Evolutionary conservation across 2,329 filamentous ascomycete species (phyloP), one percentile per base, ranked within the genome.

Genomic region (Leptographium wingfieldii): DNA sequence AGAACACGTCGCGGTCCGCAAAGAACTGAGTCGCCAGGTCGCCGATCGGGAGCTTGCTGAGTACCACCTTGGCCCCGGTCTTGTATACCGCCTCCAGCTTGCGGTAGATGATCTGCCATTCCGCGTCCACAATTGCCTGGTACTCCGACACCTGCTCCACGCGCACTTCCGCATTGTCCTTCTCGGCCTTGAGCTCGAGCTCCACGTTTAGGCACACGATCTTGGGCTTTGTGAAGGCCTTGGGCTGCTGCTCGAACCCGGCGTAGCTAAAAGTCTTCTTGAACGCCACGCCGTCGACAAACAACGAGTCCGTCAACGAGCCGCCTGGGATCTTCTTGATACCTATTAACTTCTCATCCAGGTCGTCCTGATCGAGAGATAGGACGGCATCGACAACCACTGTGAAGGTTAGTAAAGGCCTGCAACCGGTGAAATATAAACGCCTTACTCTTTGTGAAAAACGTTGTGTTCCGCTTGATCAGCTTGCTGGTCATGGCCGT

Each of bases 201-300:
- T 99, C 94, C 67, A 99, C 94, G 73, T 97, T 99, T 67, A 99
- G 77, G 75, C 92, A 97, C 63, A 96, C 89, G 67, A 99, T 95
- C 80, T 95, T 95, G 63, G 94, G 94, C 75, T 96, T 84, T 71
- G 82, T 85, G 80, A 99, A 97, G 9, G 83, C 86, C 77, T 99
- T 99, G 66, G 94, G 94, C 77, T 99, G 94, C 77, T 99, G 94
- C 77, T 99, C 94, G 76, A 99, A 99, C 71, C 94, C 94, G 67
- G 94, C 94, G 72, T 99, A 99, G 57, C 92, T 92, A 74, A 99
- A 99, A 5, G 94, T 99, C 84, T 99, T 99, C 80, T 97, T 97
- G 81, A 99, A 99, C 43, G 94, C 92, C 63, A 99, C 94, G 70
- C 94, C 94, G 73, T 97, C 94, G 71, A 99, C 88, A 74, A 97